These are phyloP conservation scores for Alnus glutinosa DNA, from an alignment of 306 rosid genomes.

Conservation along the genomic window DNA sequence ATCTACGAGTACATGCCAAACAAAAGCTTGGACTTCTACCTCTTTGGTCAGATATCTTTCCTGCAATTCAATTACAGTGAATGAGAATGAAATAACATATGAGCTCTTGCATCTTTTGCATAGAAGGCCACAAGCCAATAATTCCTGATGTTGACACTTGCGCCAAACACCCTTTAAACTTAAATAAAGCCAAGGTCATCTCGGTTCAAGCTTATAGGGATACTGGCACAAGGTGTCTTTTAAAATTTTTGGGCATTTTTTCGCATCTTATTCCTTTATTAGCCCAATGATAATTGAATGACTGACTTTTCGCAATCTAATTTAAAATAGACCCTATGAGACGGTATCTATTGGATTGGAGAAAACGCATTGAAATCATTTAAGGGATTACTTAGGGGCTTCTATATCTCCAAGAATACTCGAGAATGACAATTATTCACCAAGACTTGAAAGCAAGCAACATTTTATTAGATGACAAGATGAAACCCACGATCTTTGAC, in stretches of 20 bases:
- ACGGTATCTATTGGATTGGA: conserved; percentile 28
- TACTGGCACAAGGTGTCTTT: background rate
- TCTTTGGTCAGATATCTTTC: conserved; percentile 32
- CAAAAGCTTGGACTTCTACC: conserved; percentile 45
- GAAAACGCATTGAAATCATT: conserved; percentile 23
- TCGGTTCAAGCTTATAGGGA: no score
- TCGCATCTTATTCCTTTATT: no score
- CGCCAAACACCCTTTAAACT: background rate
- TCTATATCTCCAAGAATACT: conserved; percentile 43
- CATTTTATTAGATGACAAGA: conserved; percentile 26
- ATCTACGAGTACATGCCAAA: conserved; percentile 54
- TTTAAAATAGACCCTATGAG: conserved; percentile 23
- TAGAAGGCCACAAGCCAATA: no score
- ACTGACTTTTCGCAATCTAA: background rate
- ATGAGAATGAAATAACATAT: background rate
- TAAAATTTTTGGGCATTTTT: no score
- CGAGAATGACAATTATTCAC: conserved; percentile 34
- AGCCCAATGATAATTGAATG: background rate
- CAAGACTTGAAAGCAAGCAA: conserved; percentile 38
- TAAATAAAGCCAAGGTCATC: no score
- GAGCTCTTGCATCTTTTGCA: no score
- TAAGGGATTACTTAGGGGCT: conserved; percentile 42
- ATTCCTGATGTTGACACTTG: background rate
- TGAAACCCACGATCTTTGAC: conserved; percentile 36
- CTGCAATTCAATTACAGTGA: no score